Evolutionary conservation across 176 grass and related monocot species (phyloP).

Genomic region (Bonia amplexicaulis): DNA sequence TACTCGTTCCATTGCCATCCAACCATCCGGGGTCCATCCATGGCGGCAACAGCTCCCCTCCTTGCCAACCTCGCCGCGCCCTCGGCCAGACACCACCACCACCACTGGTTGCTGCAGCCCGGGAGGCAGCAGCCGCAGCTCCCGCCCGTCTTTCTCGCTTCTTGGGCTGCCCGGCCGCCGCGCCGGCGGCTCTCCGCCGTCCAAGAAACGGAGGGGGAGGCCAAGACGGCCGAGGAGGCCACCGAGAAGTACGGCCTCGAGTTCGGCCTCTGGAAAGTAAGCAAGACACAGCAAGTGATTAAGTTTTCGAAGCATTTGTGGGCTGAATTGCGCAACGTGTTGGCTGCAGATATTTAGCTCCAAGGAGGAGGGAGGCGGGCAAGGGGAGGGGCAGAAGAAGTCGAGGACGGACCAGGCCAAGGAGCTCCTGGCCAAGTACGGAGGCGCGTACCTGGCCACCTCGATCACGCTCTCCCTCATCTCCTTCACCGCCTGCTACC

Average conservation of each 20-base stretch:
- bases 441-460: constrained; percentile 90
- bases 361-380: constrained; percentile 38
- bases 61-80: constrained; percentile 28
- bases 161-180: neutral
- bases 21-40: constrained; percentile 24
- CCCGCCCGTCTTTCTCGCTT: constrained; percentile 7
- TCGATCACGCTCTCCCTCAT: constrained; percentile 87
- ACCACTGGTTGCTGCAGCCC: neutral
- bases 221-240: constrained; percentile 64
- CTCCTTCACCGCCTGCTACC: constrained; percentile 89
- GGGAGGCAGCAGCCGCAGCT: neutral
- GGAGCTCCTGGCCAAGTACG: constrained; percentile 93
- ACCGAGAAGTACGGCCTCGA: constrained; percentile 95
- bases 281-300: neutral
- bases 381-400: constrained; percentile 49
- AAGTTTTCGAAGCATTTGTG: neutral
- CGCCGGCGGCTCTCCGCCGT: constrained; percentile 41
- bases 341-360: constrained; percentile 77
- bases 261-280: constrained; percentile 89
- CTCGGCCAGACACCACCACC: neutral
- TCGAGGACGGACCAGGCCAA: constrained; percentile 82
- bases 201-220: constrained; percentile 47
- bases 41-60: constrained; percentile 54
- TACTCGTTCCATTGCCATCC: neutral
- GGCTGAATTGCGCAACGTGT: neutral